phyloP scores from a whole-genome alignment of 2,329 filamentous ascomycete genomes.

The Pseudogymnoascus sp. region DNA sequence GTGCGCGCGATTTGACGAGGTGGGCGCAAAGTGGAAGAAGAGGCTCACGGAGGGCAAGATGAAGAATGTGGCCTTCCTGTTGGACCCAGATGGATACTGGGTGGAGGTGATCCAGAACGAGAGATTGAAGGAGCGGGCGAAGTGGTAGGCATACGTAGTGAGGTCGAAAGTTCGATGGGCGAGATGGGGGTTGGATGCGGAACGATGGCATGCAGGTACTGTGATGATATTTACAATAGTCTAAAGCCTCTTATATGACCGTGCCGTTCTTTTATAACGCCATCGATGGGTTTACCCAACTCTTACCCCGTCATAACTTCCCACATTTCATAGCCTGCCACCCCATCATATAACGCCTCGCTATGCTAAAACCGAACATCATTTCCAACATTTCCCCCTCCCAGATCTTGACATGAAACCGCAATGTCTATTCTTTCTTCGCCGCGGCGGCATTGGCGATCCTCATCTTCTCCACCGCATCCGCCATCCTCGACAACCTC shows the following conservation, averaged over 20 bases:
- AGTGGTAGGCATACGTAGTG: constrained; percentile 4
- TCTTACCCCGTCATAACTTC: neutral
- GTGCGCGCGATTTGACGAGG: constrained; percentile 71
- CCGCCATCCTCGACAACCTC: neutral
- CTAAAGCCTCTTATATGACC: neutral
- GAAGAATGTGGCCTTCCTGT: constrained; percentile 84
- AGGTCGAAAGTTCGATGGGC: neutral
- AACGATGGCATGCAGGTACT: neutral
- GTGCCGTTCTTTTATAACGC: neutral
- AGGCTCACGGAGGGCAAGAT: constrained; percentile 78
- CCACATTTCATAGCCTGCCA: neutral
- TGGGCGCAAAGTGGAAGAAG: constrained; percentile 86
- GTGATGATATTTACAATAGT: constrained; percentile 4
- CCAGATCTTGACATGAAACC: neutral
- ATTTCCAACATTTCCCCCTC: neutral
- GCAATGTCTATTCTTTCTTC: neutral
- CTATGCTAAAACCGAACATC: constrained; percentile 5
- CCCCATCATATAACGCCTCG: neutral
- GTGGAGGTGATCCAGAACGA: constrained; percentile 72
- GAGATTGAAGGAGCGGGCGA: constrained; percentile 37
- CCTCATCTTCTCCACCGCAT: constrained; percentile 9
- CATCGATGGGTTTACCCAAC: neutral
- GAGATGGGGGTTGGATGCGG: neutral
- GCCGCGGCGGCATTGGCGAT: neutral
- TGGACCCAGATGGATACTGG: constrained; percentile 83